Conservation (phyloP, 129 eudicot genomes). For the Scalesia atractyloides region DNA sequence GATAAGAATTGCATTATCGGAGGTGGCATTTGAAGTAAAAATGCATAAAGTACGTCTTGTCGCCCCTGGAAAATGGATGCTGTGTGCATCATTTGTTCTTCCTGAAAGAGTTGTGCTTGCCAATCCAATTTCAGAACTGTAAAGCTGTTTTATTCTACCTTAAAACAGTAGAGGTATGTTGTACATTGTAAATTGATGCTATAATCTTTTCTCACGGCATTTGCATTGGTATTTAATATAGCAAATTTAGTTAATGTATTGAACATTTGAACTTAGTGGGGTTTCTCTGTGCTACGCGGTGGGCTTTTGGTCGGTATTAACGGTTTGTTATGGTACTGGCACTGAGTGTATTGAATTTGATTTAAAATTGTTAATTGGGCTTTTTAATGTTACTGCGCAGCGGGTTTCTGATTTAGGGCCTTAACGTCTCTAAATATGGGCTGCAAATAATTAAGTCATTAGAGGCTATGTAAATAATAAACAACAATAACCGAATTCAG, state of each 20-base stretch:
- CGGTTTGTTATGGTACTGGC: no score
- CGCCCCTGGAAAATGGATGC: constrained; percentile 98
- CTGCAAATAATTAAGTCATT: no score
- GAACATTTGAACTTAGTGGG: no score
- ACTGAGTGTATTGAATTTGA: no score
- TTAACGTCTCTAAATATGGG: no score
- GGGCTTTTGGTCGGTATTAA: no score
- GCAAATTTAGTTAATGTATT: background rate
- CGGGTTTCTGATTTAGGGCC: no score
- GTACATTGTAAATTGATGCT: constrained; percentile 7
- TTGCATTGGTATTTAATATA: background rate
- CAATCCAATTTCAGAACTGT: constrained; percentile 26
- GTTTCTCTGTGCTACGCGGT: no score
- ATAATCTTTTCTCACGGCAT: background rate
- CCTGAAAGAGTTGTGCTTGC: constrained; percentile 69
- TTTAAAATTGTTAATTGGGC: no score
- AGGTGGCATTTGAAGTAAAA: constrained; percentile 72
- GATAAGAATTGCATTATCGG: constrained; percentile 74
- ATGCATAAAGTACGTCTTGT: constrained; percentile 88
- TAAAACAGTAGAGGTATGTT: constrained; percentile 11
- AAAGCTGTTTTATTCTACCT: background rate
- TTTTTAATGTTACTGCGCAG: no score
- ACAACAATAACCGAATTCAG: no score
- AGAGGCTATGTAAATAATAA: no score
- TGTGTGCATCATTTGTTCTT: constrained; percentile 89